Conservation (phyloP, 257 asterid species). For the Capsicum chinense region DNA sequence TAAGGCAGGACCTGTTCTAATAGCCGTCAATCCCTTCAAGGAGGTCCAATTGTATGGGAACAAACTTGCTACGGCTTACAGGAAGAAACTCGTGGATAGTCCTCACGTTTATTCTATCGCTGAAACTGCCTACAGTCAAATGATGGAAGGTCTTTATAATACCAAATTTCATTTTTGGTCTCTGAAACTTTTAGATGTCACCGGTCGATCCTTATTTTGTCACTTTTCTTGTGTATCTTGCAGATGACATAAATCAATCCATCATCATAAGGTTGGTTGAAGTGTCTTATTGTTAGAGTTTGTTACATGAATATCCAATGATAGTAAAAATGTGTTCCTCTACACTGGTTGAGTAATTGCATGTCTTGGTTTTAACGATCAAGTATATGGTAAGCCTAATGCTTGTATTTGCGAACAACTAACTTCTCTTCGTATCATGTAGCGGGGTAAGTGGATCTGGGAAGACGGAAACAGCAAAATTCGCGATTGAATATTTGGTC, state of each 20-base stretch:
- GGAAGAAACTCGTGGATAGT: conserved; percentile 66
- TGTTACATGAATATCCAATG: conserved; percentile 13
- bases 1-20: conserved; percentile 87
- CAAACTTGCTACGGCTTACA: conserved; percentile 67
- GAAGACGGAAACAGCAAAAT: conserved; percentile 93
- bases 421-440: conserved; percentile 38
- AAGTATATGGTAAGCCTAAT: conserved; percentile 18
- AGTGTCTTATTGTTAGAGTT: conserved; percentile 35
- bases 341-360: conserved; percentile 1
- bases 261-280: conserved; percentile 81
- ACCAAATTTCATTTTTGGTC: conserved; percentile 25
- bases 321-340: background rate
- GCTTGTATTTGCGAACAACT: background rate
- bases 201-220: conserved; percentile 23
- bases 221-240: conserved; percentile 40
- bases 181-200: conserved; percentile 25
- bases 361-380: conserved; percentile 18
- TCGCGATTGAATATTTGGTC: conserved; percentile 78
- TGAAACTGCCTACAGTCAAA: conserved; percentile 68
- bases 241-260: conserved; percentile 87
- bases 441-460: conserved; percentile 99
- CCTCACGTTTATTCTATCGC: conserved; percentile 91
- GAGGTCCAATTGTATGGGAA: conserved; percentile 67
- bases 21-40: conserved; percentile 93
- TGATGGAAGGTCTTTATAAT: conserved; percentile 74